Evolutionary conservation across 805 yeast genomes (phyloP).

Genomic region (Saccharomycopsis synnaedendra): DNA sequence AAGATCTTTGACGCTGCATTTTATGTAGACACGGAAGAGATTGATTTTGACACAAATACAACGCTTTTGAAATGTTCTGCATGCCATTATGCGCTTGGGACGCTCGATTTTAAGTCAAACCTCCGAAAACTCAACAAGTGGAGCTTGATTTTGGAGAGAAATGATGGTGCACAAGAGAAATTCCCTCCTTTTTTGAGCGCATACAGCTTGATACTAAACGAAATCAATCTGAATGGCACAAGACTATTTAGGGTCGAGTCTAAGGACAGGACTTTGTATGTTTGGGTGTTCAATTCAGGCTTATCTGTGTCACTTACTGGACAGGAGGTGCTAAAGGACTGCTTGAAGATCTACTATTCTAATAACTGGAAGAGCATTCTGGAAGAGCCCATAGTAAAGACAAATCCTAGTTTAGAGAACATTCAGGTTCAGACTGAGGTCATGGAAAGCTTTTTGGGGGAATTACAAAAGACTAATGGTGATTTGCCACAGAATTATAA

Average conservation of each 20-base stretch:
- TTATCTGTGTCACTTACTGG: conserved; percentile 24
- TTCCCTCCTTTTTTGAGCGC: conserved; percentile 28
- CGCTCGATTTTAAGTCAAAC: conserved; percentile 23
- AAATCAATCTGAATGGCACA: conserved; percentile 31
- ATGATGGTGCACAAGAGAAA: conserved; percentile 16
- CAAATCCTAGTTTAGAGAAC: conserved; percentile 23
- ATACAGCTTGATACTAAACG: conserved; percentile 29
- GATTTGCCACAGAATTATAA: conserved; percentile 25
- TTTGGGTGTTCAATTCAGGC: conserved; percentile 39
- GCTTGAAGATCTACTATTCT: conserved; percentile 37
- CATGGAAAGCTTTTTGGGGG: conserved; percentile 20
- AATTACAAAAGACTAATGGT: conserved; percentile 22
- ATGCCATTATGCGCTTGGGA: conserved; percentile 34
- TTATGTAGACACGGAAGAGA: conserved; percentile 12
- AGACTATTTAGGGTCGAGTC: conserved; percentile 22
- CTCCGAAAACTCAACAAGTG: conserved; percentile 42
- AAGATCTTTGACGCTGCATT: background rate
- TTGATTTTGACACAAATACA: conserved; percentile 11
- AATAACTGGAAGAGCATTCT: conserved; percentile 21
- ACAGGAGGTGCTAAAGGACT: conserved; percentile 19
- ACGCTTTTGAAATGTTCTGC: conserved; percentile 23
- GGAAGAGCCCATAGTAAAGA: background rate
- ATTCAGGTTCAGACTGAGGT: conserved; percentile 25
- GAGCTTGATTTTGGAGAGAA: conserved; percentile 30
- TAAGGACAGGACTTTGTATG: conserved; percentile 15